A percentile compares a stretch with the other conserved stretches of the same genome.
Conservation (phyloP, 331 rosid genomes). For the Acacia concinna region DNA sequence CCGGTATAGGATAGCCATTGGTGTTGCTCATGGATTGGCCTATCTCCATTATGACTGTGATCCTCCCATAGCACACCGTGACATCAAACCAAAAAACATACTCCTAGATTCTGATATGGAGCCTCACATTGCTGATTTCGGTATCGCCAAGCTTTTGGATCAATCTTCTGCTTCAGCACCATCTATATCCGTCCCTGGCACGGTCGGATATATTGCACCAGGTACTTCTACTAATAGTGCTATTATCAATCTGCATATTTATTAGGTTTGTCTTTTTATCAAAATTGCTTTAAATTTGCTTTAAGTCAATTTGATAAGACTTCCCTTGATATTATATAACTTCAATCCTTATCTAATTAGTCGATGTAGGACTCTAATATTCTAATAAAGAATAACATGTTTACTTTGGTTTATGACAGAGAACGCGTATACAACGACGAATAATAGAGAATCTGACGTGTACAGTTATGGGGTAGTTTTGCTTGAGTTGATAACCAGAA, state of each 20-base stretch:
- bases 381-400: background rate
- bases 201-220: constrained; percentile 79
- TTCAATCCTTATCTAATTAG: background rate
- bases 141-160: constrained; percentile 67
- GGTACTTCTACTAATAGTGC: constrained; percentile 41
- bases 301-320: too few species aligned
- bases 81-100: constrained; percentile 11
- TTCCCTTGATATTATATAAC: too few species aligned
- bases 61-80: constrained; percentile 8
- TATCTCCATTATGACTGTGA: constrained; percentile 14
- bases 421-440: constrained; percentile 49
- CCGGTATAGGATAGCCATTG: constrained; percentile 57
- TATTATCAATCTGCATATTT: background rate
- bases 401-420: constrained; percentile 39
- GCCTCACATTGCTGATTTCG: constrained; percentile 76
- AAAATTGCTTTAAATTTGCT: too few species aligned
- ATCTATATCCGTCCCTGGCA: constrained; percentile 55
- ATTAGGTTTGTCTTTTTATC: background rate
- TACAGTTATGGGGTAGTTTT: constrained; percentile 71
- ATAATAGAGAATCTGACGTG: constrained; percentile 52
- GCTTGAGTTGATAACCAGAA: constrained; percentile 60
- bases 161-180: constrained; percentile 20
- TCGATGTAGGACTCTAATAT: background rate
- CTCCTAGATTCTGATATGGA: constrained; percentile 83
- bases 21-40: background rate